A percentile compares a stretch with the other conserved stretches of the same genome.
Evolutionary conservation across 768 basidiomycete species (phyloP).

Genomic region (Trichaptum fuscoviolaceum): DNA sequence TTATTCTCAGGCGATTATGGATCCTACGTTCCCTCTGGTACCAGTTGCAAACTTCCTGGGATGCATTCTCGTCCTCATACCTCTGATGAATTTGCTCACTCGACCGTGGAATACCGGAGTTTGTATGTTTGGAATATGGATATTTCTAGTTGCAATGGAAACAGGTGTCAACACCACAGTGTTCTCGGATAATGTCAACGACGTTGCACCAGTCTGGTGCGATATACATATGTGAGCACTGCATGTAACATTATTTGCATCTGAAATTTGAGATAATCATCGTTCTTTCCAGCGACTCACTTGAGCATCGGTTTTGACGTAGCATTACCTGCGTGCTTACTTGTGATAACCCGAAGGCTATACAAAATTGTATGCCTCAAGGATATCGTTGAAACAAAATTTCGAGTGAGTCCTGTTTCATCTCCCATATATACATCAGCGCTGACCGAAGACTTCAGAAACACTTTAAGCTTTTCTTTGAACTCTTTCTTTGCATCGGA

Average conservation of each 20-base stretch:
- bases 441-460: slow-evolving; percentile 25
- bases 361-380: slow-evolving; percentile 46
- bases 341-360: slow-evolving; percentile 46
- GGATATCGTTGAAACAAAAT: slow-evolving; percentile 40
- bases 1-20: neutral
- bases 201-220: slow-evolving; percentile 81
- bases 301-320: slow-evolving; percentile 28
- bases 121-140: slow-evolving; percentile 30
- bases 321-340: slow-evolving; percentile 32
- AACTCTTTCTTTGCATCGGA: slow-evolving; percentile 34
- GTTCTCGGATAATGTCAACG: slow-evolving; percentile 62
- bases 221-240: slow-evolving; percentile 47
- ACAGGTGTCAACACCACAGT: slow-evolving; percentile 38
- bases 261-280: no score
- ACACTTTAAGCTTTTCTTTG: slow-evolving; percentile 36
- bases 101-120: slow-evolving; percentile 27
- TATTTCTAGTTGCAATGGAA: slow-evolving; percentile 18
- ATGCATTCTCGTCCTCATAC: neutral
- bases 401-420: slow-evolving; percentile 17
- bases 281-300: slow-evolving; percentile 30
- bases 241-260: neutral
- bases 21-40: neutral
- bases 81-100: neutral
- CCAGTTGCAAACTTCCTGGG: neutral
- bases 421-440: neutral